Percentiles rank a stretch among this genome's conserved stretches.
Evolutionary conservation across 164 flowering plant genomes (phyloP).

Genomic region (Amborella trichopoda): DNA sequence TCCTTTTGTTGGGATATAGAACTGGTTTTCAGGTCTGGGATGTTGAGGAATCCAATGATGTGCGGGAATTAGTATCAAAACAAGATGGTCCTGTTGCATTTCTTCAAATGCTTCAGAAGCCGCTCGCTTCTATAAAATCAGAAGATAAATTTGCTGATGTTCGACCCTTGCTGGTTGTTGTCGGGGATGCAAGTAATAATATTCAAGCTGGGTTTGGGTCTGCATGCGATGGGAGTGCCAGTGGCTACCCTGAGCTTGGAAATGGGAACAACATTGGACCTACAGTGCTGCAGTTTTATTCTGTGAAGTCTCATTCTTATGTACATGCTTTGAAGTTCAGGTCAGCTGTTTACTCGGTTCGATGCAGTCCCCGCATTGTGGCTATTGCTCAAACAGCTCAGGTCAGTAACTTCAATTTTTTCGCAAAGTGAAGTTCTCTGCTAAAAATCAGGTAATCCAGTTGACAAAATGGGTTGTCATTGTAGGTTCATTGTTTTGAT

Average conservation of each 20-base stretch:
- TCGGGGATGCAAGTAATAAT: slow-evolving; percentile 37
- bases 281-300: slow-evolving; percentile 52
- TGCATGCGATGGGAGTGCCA: slow-evolving; percentile 20
- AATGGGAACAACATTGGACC: slow-evolving; percentile 31
- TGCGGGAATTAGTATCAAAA: slow-evolving; percentile 47
- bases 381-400: slow-evolving; percentile 66
- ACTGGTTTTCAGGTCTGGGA: slow-evolving; percentile 91
- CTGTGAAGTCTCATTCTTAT: slow-evolving; percentile 58
- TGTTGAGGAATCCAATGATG: slow-evolving; percentile 68
- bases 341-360: slow-evolving; percentile 51
- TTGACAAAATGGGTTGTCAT: too few relatives aligned
- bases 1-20: slow-evolving; percentile 57
- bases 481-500: slow-evolving; percentile 72
- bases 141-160: slow-evolving; percentile 44
- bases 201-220: slow-evolving; percentile 22
- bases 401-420: slow-evolving; percentile 31
- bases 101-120: slow-evolving; percentile 59
- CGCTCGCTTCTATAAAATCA: slow-evolving; percentile 22
- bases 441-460: too few relatives aligned
- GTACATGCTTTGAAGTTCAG: slow-evolving; percentile 59
- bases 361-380: slow-evolving; percentile 66
- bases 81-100: slow-evolving; percentile 67
- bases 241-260: slow-evolving; percentile 20
- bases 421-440: too few relatives aligned
- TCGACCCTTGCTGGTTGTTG: slow-evolving; percentile 54